Base-by-base conservation (phyloP, 768 basidiomycete species). In the Boletus pseudo-olivaceus region DNA sequence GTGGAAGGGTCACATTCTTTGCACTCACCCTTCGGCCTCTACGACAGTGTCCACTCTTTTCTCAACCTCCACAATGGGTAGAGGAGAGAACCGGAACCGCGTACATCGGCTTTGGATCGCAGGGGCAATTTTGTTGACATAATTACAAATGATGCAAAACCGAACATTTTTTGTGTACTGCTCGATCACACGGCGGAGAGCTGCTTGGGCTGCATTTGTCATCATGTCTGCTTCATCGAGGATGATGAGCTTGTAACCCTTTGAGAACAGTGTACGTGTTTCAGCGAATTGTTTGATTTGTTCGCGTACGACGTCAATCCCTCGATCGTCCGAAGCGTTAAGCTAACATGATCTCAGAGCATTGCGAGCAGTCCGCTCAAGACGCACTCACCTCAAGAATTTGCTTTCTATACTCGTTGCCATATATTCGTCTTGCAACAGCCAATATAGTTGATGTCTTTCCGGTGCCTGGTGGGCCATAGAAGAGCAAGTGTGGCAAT, bases 171-270 rank as follows among this genome's bases (percentile, higher is more conserved):
- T 93, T 19, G 97, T 99, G 72, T 97, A 98, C 60, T 97, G 95
- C 72, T 99, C 97, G 61, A 99, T 98, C 34, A 98, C 89, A 63
- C 97, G 88, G 29, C 97, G 89, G 30, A 99, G 82, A 26, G 97
- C 97, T 4, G 95, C 91, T 67, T 99, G 97, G 1, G 97, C 97
- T 52, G 91, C 88, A 58, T 93, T 88, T 0, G 97, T 99, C 97
- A 99, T 99, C 96, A 97, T 97, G 77, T 99, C 97, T n/a, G 97
- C 97, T 72, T 99, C 97, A 62, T 99, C 97, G 33, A 99, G 83
- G 57, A 99, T 86, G 71, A 99, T 96, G 68, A 99, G 86, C 66
- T 98, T 99, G 82, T 87, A 98, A 17, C 93, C 93, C 64, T 94
- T 94, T 12, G 93, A 84, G 67, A 85, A 88, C 7, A 98, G 73